These are phyloP conservation scores for Zymoseptoria crescenta DNA, from an alignment of 2,329 filamentous ascomycete genomes.

Conservation along the genomic window DNA sequence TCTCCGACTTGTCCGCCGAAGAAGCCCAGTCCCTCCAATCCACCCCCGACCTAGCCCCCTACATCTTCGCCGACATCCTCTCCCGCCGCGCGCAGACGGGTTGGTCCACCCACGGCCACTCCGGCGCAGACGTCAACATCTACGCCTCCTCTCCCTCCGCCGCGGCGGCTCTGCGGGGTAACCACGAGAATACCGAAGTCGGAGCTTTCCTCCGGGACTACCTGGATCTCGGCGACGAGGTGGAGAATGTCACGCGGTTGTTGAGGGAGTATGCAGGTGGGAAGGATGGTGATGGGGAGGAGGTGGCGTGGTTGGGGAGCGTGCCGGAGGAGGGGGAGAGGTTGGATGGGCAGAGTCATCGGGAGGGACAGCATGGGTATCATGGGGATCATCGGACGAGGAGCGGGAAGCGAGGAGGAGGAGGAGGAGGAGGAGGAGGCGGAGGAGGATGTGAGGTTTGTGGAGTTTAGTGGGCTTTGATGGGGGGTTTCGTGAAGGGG, in stretches of 20 bases:
- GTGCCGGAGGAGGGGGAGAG: conserved; percentile 35
- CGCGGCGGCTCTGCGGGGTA: conserved; percentile 62
- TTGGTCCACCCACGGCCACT: conserved; percentile 88
- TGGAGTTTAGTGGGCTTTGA: conserved; percentile 11
- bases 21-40: conserved; percentile 62
- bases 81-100: conserved; percentile 82
- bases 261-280: conserved; percentile 50
- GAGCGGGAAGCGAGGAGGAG: not conserved
- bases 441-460: conserved; percentile 14
- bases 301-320: conserved; percentile 38
- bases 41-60: conserved; percentile 48
- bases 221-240: conserved; percentile 71
- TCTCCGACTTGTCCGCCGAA: conserved; percentile 58
- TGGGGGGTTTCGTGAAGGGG: conserved; percentile 3
- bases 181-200: conserved; percentile 91
- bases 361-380: conserved; percentile 30
- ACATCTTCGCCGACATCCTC: conserved; percentile 73
- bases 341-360: conserved; percentile 41
- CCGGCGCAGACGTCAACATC: conserved; percentile 89
- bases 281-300: conserved; percentile 25
- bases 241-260: conserved; percentile 69
- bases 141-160: conserved; percentile 67
- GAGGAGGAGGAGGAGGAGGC: not conserved
- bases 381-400: conserved; percentile 25
- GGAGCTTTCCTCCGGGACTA: conserved; percentile 75